These are phyloP conservation scores for Trichoderma breve DNA, from an alignment of 2,329 filamentous ascomycete species.

Conservation along the genomic window DNA sequence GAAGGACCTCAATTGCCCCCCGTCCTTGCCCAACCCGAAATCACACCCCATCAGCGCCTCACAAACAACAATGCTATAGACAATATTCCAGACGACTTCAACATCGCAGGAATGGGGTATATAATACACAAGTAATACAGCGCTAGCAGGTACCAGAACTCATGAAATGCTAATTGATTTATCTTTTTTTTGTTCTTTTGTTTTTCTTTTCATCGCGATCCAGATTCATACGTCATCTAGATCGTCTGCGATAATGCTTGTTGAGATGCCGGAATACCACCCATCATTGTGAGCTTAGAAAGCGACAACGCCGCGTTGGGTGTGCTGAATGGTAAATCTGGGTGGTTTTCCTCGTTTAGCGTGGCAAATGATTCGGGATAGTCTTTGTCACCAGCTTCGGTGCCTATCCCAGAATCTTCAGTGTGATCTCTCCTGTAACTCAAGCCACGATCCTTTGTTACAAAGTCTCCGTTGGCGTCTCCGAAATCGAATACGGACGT, in stretches of 20 bases:
- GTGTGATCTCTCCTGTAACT: conserved; percentile 13
- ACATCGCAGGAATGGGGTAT: conserved; percentile 15
- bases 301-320: conserved; percentile 64
- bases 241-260: conserved; percentile 29
- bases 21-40: not conserved
- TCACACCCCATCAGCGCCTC: not conserved
- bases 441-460: not conserved
- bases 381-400: conserved; percentile 40
- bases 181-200: not conserved
- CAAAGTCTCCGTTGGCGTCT: conserved; percentile 21
- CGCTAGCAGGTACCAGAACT: not conserved
- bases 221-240: conserved; percentile 19
- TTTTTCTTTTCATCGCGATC: not conserved
- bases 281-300: conserved; percentile 54
- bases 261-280: conserved; percentile 18
- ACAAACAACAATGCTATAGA: conserved; percentile 4
- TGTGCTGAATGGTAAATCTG: conserved; percentile 43
- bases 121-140: conserved; percentile 15
- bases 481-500: conserved; percentile 45
- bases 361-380: conserved; percentile 52
- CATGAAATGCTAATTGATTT: conserved; percentile 4
- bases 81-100: conserved; percentile 1
- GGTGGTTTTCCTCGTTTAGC: conserved; percentile 45
- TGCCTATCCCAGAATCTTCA: conserved; percentile 39
- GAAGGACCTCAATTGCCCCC: not conserved